phyloP scores from a whole-genome alignment of 1,139 yeast genomes.

The Yamadazyma songkhlaensis region DNA sequence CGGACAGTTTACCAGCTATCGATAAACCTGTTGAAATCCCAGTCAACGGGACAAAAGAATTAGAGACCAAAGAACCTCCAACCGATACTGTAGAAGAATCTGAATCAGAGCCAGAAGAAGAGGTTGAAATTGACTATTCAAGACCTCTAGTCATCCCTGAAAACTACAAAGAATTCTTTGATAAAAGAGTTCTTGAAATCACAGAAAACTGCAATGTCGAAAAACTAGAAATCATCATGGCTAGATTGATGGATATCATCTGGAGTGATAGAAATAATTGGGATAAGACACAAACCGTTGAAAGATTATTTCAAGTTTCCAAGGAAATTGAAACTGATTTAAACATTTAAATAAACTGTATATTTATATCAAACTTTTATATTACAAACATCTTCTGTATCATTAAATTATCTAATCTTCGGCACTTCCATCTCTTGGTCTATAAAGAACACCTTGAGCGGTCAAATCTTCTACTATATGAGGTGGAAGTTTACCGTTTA shows the following conservation, averaged over 20 bases:
- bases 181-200: constrained; percentile 21
- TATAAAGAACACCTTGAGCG: constrained; percentile 71
- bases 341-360: constrained; percentile 5
- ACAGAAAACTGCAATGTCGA: constrained; percentile 63
- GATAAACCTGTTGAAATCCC: not conserved
- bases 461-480: constrained; percentile 75
- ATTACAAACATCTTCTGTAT: not conserved
- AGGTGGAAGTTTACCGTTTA: constrained; percentile 87
- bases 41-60: constrained; percentile 2
- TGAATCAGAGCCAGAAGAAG: constrained; percentile 27
- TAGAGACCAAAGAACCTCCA: constrained; percentile 2
- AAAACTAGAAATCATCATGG: constrained; percentile 67
- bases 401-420: constrained; percentile 52
- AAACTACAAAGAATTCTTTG: constrained; percentile 17
- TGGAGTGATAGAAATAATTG: constrained; percentile 70
- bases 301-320: constrained; percentile 22
- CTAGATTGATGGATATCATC: constrained; percentile 67
- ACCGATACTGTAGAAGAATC: constrained; percentile 5
- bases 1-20: not conserved
- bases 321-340: constrained; percentile 12
- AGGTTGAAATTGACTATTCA: constrained; percentile 15
- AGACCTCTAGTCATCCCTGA: constrained; percentile 17
- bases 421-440: constrained; percentile 96
- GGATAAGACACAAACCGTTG: constrained; percentile 53
- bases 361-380: constrained; percentile 3